Base-by-base conservation (phyloP, 345 rosid genomes). In the Dipteronia dyeriana region DNA sequence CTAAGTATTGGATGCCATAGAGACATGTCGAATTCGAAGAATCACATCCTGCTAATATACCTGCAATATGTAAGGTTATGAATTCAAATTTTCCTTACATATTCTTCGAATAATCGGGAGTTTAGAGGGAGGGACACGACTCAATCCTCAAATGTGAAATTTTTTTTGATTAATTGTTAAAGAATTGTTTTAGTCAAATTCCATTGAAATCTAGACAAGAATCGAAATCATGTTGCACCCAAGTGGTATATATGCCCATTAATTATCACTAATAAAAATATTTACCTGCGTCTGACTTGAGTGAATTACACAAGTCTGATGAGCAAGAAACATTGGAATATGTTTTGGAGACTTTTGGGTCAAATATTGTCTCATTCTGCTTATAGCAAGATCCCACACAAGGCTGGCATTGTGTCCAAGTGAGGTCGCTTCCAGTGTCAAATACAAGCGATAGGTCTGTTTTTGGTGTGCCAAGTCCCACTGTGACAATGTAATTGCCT, bases 1-100 rank as follows among this genome's bases (percentile, higher is more conserved):
- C 97, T 13, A 94, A 97, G 79, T 95, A 95, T 53, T 91, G 92
- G 57, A 93, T 89, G 29, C 88, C 94, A 74, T 95, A 95, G 56
- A 91, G 74, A 77, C 99, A 95, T 0, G 87, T 80, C 4, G 97
- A 82, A 13, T 26, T 3, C 4, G 41, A 38, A 3, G 84, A 77
- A 3, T 87, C 51, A 74, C 99, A 95, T 4, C 78, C 20, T 0
- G 88, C 87, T 0, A 70, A 0, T 22, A 75, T 84, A 19, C 97
- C 98, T 88, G 82, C 62, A 25, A 10, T 61, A 79, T 38, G 16
- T 1, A 7, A 62, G 6, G 41, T 20, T 9, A 2, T 41, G 51
- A 41, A 9, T 26, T 26, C 26, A 26, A 26, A 26, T 26, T 26
- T 26, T 1, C 26, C 26, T 26, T 26, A 26, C 26, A 26, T 26